A percentile compares a stretch with the other conserved stretches of the same genome.
phyloP scores from a whole-genome alignment of 768 basidiomycete species.

The Trametes sanguinea region DNA sequence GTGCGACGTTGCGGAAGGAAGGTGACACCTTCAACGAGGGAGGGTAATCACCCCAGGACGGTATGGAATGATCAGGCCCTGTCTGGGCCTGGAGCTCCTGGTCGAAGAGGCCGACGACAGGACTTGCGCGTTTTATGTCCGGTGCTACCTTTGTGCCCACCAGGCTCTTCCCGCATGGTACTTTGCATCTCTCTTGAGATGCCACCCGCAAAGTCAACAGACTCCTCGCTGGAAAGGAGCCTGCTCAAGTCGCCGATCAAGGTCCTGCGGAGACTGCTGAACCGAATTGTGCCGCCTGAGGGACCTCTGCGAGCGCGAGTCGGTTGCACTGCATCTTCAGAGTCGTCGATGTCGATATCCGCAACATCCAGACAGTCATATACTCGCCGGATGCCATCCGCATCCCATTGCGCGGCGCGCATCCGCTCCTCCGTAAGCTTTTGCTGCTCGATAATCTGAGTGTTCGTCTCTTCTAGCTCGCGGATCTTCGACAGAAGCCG shows the following conservation, averaged over 20 bases:
- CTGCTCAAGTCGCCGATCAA: slow-evolving; percentile 40
- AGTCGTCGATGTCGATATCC: slow-evolving; percentile 50
- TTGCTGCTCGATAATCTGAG: slow-evolving; percentile 66
- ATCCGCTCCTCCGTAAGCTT: slow-evolving; percentile 59
- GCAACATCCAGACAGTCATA: slow-evolving; percentile 69
- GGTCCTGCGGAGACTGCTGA: slow-evolving; percentile 48
- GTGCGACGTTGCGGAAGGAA: slow-evolving; percentile 13
- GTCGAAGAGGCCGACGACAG: slow-evolving; percentile 67
- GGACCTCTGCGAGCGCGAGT: slow-evolving; percentile 1
- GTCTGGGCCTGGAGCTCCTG: background rate
- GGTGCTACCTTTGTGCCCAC: background rate
- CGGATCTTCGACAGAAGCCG: slow-evolving; percentile 74
- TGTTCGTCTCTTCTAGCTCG: slow-evolving; percentile 76
- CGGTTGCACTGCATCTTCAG: slow-evolving; percentile 36
- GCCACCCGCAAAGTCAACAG: slow-evolving; percentile 28
- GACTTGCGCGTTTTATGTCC: slow-evolving; percentile 46
- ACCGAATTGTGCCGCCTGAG: slow-evolving; percentile 45
- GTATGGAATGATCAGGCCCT: background rate
- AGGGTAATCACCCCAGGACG: slow-evolving; percentile 18
- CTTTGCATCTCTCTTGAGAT: slow-evolving; percentile 31
- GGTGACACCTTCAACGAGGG: slow-evolving; percentile 19
- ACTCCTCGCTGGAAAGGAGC: slow-evolving; percentile 21
- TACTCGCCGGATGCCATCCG: slow-evolving; percentile 64
- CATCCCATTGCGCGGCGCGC: slow-evolving; percentile 70
- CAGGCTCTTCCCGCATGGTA: slow-evolving; percentile 26